These are phyloP conservation scores for Atalantia buxifolia DNA, from an alignment of 345 rosid species.

Conservation along the genomic window DNA sequence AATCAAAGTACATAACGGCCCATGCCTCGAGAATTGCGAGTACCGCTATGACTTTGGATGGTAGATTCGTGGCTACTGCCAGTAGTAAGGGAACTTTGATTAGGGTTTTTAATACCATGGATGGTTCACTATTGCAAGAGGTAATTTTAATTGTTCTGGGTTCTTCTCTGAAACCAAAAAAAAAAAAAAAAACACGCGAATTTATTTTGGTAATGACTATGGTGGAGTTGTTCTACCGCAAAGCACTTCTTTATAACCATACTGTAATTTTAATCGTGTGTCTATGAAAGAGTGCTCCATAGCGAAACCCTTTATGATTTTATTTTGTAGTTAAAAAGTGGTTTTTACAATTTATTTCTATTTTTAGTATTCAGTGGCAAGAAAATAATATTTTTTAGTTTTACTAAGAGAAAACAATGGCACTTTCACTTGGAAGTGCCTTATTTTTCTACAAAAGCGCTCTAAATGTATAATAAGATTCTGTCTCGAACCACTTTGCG, in stretches of 20 bases:
- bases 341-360: too few relatives aligned
- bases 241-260: fast-evolving
- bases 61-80: constrained; percentile 44
- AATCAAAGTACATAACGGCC: constrained; percentile 37
- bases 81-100: constrained; percentile 50
- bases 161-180: too few relatives aligned
- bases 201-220: too few relatives aligned
- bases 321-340: too few relatives aligned
- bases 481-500: not conserved
- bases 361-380: not conserved
- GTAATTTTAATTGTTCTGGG: constrained; percentile 15
- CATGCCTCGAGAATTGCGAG: constrained; percentile 43
- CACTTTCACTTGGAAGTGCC: not conserved
- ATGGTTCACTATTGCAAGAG: constrained; percentile 46
- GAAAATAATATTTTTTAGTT: too few relatives aligned
- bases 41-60: constrained; percentile 37
- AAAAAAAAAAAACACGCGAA: too few relatives aligned
- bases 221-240: too few relatives aligned
- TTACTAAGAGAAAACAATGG: too few relatives aligned
- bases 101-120: constrained; percentile 42
- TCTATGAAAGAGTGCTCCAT: too few relatives aligned
- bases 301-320: too few relatives aligned
- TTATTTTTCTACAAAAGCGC: not conserved
- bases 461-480: too few relatives aligned
- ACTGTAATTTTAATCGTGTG: fast-evolving